A percentile compares a stretch with the other conserved stretches of the same genome.
phyloP scores from a whole-genome alignment of 73 alveolate species.

The Effrenium voratum region DNA sequence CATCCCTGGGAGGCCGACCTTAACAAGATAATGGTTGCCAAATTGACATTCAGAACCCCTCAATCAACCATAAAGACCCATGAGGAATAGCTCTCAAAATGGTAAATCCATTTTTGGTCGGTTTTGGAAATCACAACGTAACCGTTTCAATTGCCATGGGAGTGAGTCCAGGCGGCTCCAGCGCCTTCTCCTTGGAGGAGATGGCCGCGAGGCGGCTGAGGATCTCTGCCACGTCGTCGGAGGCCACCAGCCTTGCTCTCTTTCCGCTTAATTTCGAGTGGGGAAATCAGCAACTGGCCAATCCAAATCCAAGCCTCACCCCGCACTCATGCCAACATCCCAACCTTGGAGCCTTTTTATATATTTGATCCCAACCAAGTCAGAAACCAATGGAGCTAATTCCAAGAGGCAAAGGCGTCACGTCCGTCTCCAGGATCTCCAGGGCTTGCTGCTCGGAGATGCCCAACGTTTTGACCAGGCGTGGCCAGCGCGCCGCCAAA shows the following conservation, averaged over 20 bases:
- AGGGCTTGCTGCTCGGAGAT: constrained; percentile 33
- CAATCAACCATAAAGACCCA: no score
- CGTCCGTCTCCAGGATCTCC: constrained; percentile 79
- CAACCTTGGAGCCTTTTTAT: neutral
- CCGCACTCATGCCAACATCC: no score
- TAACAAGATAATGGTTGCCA: no score
- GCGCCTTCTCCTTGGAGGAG: constrained; percentile 59
- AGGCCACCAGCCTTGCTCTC: constrained; percentile 65
- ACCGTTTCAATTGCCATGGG: neutral
- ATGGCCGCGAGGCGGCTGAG: constrained; percentile 77
- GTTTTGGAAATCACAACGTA: neutral
- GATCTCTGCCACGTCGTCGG: constrained; percentile 85
- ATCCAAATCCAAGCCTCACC: no score
- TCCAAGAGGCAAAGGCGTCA: constrained; percentile 45
- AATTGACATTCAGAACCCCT: no score
- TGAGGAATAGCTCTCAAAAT: no score
- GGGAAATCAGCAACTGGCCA: no score
- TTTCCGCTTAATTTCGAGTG: no score
- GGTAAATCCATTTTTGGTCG: no score
- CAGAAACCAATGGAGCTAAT: no score
- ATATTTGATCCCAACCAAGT: neutral
- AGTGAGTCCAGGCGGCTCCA: constrained; percentile 25
- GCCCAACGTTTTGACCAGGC: constrained; percentile 61
- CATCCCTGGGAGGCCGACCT: no score
- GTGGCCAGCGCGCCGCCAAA: constrained; percentile 56